Base-by-base conservation (phyloP, 108 stramenopile genomes). In the Cyclotella atomus region DNA sequence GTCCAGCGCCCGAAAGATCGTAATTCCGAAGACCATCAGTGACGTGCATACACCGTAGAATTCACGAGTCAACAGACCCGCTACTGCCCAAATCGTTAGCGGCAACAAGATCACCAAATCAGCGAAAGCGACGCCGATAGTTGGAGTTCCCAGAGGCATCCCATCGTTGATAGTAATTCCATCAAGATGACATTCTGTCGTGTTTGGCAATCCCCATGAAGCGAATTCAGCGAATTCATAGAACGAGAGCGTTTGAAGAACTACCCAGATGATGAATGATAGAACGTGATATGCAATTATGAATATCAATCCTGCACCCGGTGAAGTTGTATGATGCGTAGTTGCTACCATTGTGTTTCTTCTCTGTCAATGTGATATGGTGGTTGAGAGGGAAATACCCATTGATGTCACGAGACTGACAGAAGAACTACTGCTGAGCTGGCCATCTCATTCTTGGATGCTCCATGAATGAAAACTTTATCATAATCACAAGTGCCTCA, bases 21-120 rank as follows among this genome's bases (percentile, higher is more conserved):
- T 54, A 46, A 68, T 68, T 35, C 34, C 66, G 27, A 68, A 68
- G 33, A 68, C 66, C 66, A 68, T 36, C 2, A 47, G 29, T n/a
- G 52, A 54, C 16, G 23, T 28, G 8, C 24, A 21, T 17, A 25
- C 2, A 21, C 66, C 66, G 14, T 68, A 54, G 34, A 46, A 47
- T 35, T 33, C 33, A 1, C 23, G 33, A 24, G 8, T 20, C 3
- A 35, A 33, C 6, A 68, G 66, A n/a, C 52, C 52, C 6, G 12
- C 8, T 30, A 33, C 10, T 2, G 52, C 33, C 35, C 20, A 10
- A 52, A 68, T 35, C 5, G 36, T 47, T 28, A 65, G 1, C 19
- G 64, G 64, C 25, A 65, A 7, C 45, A 65, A 49, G 16, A 65
- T 14, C 3, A 46, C 27, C 10, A 65, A 30, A 28, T 65, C 64